phyloP scores from a whole-genome alignment of 345 rosid species.

The Lumnitzera racemosa region DNA sequence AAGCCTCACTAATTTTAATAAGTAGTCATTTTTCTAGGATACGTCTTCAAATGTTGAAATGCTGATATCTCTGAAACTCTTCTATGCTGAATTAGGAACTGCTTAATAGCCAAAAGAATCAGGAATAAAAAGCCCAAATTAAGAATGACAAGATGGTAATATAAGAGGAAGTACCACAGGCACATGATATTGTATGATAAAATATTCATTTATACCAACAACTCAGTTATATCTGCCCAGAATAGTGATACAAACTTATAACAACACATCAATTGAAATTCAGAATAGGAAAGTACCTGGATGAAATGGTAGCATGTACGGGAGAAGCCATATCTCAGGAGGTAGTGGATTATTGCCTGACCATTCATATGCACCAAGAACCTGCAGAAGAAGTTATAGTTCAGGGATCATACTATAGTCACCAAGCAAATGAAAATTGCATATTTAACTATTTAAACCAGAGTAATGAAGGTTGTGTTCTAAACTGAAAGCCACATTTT shows the following conservation, averaged over 20 bases:
- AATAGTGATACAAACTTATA: too few species aligned
- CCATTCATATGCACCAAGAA: constrained; percentile 94
- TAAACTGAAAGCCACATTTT: constrained; percentile 99
- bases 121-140: too few species aligned
- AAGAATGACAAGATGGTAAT: too few species aligned
- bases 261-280: background rate
- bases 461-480: constrained; percentile 17
- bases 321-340: constrained; percentile 98
- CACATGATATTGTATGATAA: too few species aligned
- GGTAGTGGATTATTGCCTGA: constrained; percentile 95
- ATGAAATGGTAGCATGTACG: constrained; percentile 74
- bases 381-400: constrained; percentile 34
- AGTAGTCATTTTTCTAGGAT: too few species aligned
- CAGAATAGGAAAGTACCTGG: constrained; percentile 50
- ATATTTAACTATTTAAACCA: background rate
- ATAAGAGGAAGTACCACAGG: too few species aligned
- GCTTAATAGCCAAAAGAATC: too few species aligned
- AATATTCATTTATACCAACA: background rate
- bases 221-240: background rate
- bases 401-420: constrained; percentile 6
- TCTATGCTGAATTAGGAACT: too few species aligned
- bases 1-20: too few species aligned
- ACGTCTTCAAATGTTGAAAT: too few species aligned
- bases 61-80: too few species aligned
- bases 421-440: background rate